Conservation (phyloP, 345 rosid species). For the Pistacia atlantica region DNA sequence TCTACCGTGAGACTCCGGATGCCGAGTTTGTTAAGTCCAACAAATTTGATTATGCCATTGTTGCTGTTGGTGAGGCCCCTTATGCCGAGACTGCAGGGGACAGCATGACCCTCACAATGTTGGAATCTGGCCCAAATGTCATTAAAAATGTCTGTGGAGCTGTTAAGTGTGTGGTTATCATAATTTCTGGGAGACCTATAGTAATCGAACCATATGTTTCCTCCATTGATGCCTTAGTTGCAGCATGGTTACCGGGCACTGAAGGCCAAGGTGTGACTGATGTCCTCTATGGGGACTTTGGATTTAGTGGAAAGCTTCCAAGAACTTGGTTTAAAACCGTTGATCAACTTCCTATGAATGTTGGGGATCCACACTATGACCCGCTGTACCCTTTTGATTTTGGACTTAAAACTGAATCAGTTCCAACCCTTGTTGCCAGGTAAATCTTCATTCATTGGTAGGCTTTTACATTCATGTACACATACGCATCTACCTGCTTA, state of each 20-base stretch:
- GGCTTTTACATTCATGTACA: not conserved
- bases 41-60: constrained; percentile 73
- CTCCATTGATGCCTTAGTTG: constrained; percentile 71
- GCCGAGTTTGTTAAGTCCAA: constrained; percentile 63
- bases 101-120: constrained; percentile 63
- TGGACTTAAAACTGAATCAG: constrained; percentile 79
- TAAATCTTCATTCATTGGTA: constrained; percentile 20
- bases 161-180: constrained; percentile 72
- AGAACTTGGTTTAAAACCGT: constrained; percentile 85
- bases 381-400: constrained; percentile 81
- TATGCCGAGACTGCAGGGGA: constrained; percentile 89
- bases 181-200: constrained; percentile 87
- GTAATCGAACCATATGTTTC: constrained; percentile 75
- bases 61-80: constrained; percentile 81
- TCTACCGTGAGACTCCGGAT: constrained; percentile 66
- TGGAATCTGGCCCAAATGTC: constrained; percentile 64
- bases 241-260: constrained; percentile 94
- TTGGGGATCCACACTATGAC: constrained; percentile 74
- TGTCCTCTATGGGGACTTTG: constrained; percentile 80
- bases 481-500: not conserved
- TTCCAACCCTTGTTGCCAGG: constrained; percentile 61
- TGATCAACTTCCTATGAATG: constrained; percentile 92
- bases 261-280: constrained; percentile 95
- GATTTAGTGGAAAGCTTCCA: constrained; percentile 86
- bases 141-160: constrained; percentile 64